These are phyloP conservation scores for Mortierella sp. DNA, from an alignment of 371 early-diverging fungal genomes.

Conservation along the genomic window DNA sequence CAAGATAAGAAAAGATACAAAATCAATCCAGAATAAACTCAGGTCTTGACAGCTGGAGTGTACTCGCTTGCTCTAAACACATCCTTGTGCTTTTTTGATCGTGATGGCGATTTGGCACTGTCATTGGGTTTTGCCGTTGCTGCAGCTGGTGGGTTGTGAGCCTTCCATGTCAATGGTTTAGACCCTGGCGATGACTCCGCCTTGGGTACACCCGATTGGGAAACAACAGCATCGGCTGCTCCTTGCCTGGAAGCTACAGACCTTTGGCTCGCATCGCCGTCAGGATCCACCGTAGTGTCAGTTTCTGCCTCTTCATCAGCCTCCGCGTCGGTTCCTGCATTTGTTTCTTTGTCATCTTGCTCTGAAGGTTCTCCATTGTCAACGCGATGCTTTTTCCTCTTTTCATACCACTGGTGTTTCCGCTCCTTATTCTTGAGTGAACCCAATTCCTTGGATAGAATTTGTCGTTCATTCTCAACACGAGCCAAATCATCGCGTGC, in stretches of 20 bases:
- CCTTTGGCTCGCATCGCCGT: slow-evolving; percentile 40
- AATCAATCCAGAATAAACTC: not conserved
- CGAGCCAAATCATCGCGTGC: slow-evolving; percentile 47
- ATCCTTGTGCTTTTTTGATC: slow-evolving; percentile 40
- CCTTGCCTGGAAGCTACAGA: slow-evolving; percentile 4
- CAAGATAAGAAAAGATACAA: not conserved
- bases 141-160: slow-evolving; percentile 3
- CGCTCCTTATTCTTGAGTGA: slow-evolving; percentile 70
- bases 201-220: not conserved
- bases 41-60: slow-evolving; percentile 17
- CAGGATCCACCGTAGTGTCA: slow-evolving; percentile 51
- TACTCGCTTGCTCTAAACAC: slow-evolving; percentile 39
- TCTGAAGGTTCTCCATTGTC: slow-evolving; percentile 20
- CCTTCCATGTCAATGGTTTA: slow-evolving; percentile 26
- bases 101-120: slow-evolving; percentile 2
- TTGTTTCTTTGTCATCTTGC: slow-evolving; percentile 19
- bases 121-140: slow-evolving; percentile 6
- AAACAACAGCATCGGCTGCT: not conserved
- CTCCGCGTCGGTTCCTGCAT: slow-evolving; percentile 43
- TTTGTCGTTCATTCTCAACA: slow-evolving; percentile 39
- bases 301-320: slow-evolving; percentile 47
- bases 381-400: slow-evolving; percentile 57
- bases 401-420: slow-evolving; percentile 76
- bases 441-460: slow-evolving; percentile 60
- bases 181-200: slow-evolving; percentile 4